A percentile compares a stretch with the other conserved stretches of the same genome.
These are phyloP conservation scores for Saposhnikovia divaricata DNA, from an alignment of 129 eudicot genomes.

Conservation along the genomic window DNA sequence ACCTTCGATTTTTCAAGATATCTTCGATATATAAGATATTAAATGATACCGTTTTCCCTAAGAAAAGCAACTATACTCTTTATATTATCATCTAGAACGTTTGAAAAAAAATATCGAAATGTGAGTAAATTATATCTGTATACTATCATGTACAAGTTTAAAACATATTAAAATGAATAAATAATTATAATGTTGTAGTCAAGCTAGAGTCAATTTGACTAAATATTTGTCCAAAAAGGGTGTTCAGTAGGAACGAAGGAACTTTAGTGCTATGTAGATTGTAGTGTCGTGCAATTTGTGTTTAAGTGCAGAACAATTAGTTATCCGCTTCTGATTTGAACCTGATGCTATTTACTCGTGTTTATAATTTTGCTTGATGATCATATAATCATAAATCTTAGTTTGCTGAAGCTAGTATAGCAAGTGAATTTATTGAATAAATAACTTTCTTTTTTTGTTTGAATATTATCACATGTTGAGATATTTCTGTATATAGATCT, in stretches of 20 bases:
- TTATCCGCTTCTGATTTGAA: not conserved
- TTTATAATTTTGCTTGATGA: not conserved
- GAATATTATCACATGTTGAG: not conserved
- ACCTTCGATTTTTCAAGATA: not conserved
- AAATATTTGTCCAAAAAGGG: not conserved
- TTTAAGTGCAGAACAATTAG: not conserved
- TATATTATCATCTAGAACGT: too few species aligned
- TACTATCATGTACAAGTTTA: not conserved
- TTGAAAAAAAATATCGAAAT: too few species aligned
- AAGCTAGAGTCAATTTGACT: not conserved
- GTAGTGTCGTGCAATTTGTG: not conserved
- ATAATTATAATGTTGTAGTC: not conserved
- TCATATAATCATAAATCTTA: not conserved
- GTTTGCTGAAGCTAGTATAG: not conserved
- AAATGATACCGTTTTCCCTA: not conserved
- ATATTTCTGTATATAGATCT: not conserved
- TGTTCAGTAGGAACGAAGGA: not conserved
- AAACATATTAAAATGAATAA: not conserved
- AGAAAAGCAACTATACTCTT: too few species aligned
- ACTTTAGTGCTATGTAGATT: not conserved
- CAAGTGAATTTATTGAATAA: not conserved
- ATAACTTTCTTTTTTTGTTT: not conserved
- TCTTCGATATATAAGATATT: not conserved
- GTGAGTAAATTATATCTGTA: not conserved
- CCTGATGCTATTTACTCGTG: not conserved